phyloP scores from a whole-genome alignment of 2,329 filamentous ascomycete genomes.

The Leptographium lundbergii region DNA sequence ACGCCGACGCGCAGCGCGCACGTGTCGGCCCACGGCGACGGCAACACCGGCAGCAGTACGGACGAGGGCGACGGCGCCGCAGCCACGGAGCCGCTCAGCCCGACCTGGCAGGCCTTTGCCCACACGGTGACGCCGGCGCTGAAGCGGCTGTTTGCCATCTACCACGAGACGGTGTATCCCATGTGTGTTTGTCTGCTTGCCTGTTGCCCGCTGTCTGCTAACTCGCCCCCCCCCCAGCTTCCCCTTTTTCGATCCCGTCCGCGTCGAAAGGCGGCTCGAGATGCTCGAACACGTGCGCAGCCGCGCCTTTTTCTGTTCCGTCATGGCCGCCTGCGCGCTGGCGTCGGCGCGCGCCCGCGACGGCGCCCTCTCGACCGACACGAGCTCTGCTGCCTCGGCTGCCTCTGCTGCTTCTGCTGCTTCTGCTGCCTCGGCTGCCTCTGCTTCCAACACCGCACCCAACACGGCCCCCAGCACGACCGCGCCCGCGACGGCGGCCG shows the following conservation, averaged over 20 bases:
- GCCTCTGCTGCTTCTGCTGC: too few relatives aligned
- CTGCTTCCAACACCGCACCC: too few relatives aligned
- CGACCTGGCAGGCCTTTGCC: conserved; percentile 13
- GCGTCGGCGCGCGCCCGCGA: conserved; percentile 14
- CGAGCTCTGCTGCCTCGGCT: not conserved
- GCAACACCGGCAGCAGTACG: not conserved
- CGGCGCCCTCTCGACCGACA: conserved; percentile 6
- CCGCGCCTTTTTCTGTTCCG: conserved; percentile 15
- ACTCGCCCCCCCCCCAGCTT: conserved; percentile 5
- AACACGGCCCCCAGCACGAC: not conserved
- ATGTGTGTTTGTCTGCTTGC: conserved; percentile 4
- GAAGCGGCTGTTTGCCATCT: conserved; percentile 10
- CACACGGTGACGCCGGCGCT: conserved; percentile 12
- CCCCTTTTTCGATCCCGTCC: conserved; percentile 14
- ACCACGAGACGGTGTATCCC: conserved; percentile 14
- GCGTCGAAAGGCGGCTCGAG: conserved; percentile 11
- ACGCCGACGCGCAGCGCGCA: not conserved
- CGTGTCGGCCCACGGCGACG: not conserved
- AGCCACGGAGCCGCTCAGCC: conserved; percentile 8
- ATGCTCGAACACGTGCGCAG: conserved; percentile 13
- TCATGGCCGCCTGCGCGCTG: conserved; percentile 16
- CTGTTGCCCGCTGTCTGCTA: not conserved
- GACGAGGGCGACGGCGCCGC: conserved; percentile 2
- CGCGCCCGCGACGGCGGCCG: not conserved
- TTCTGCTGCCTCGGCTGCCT: too few relatives aligned